Percentiles rank a stretch among this genome's conserved stretches.
phyloP scores from a whole-genome alignment of 768 basidiomycete species.

The Rhizopogon roseolus region DNA sequence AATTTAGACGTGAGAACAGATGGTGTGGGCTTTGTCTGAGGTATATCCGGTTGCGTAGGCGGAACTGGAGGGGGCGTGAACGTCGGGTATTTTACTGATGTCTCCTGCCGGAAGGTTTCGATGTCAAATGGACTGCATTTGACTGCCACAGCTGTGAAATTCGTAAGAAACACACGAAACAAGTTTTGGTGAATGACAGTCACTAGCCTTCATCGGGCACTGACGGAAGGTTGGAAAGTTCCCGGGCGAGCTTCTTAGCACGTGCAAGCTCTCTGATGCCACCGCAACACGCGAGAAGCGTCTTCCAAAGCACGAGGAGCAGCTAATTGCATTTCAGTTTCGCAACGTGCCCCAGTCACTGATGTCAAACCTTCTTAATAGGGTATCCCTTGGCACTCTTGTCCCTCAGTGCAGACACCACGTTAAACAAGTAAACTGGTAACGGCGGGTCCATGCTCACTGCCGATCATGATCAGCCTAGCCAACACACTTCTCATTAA shows the following conservation, averaged over 20 bases:
- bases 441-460: constrained; percentile 96
- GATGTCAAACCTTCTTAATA: constrained; percentile 77
- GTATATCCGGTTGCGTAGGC: constrained; percentile 26
- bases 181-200: constrained; percentile 2
- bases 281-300: constrained; percentile 86
- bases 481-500: neutral
- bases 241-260: constrained; percentile 81
- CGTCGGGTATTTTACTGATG: constrained; percentile 93
- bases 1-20: constrained; percentile 55
- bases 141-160: constrained; percentile 50
- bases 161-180: constrained; percentile 2
- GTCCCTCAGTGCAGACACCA: constrained; percentile 87
- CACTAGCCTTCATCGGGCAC: constrained; percentile 43
- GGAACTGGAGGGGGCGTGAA: constrained; percentile 61
- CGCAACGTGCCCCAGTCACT: neutral
- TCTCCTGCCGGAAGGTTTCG: constrained; percentile 84
- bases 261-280: constrained; percentile 83
- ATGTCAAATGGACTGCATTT: constrained; percentile 93
- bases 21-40: constrained; percentile 23
- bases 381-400: constrained; percentile 95
- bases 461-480: constrained; percentile 26
- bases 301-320: constrained; percentile 92
- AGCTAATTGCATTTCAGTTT: constrained; percentile 44
- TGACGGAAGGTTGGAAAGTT: constrained; percentile 70
- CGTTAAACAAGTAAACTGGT: constrained; percentile 86